Conservation (phyloP, 108 stramenopile species). For the Tribonema minus region DNA sequence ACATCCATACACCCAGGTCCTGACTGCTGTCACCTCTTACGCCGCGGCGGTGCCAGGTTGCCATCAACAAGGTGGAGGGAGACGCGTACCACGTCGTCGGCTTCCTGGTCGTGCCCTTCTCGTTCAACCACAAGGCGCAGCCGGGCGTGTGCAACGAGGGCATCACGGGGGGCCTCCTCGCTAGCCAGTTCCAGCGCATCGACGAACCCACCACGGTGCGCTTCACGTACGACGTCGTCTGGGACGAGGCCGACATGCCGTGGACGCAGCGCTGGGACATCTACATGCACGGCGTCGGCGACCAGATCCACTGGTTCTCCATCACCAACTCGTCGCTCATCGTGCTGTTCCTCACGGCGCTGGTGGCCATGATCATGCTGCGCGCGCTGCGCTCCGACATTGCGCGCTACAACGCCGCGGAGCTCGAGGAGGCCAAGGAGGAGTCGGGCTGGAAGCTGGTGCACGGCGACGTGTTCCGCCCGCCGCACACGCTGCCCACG, state of each 20-base stretch:
- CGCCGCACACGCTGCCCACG: slow-evolving; percentile 76
- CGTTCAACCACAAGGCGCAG: slow-evolving; percentile 65
- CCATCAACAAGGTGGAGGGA: not conserved
- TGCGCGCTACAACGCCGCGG: slow-evolving; percentile 90
- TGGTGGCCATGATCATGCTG: slow-evolving; percentile 68
- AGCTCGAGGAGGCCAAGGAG: slow-evolving; percentile 69
- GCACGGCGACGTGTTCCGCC: slow-evolving; percentile 94
- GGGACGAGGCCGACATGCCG: slow-evolving; percentile 71
- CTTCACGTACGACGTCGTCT: slow-evolving; percentile 88
- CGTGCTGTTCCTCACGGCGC: slow-evolving; percentile 69
- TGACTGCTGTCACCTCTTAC: no score
- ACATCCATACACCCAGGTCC: no score
- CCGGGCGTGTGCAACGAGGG: not conserved
- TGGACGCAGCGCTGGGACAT: slow-evolving; percentile 96
- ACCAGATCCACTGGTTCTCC: slow-evolving; percentile 94
- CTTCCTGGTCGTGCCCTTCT: slow-evolving; percentile 75
- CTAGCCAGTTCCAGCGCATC: not conserved
- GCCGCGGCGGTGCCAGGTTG: no score
- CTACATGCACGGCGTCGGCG: slow-evolving; percentile 72
- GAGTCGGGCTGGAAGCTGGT: slow-evolving; percentile 99
- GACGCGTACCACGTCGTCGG: slow-evolving; percentile 59
- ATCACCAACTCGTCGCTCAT: slow-evolving; percentile 83
- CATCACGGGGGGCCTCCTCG: not conserved
- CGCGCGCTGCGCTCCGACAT: slow-evolving; percentile 93
- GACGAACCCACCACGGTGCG: slow-evolving; percentile 46